A percentile compares a stretch with the other conserved stretches of the same genome.
Evolutionary conservation across 805 yeast genomes (phyloP).

Genomic region (Zygosaccharomyces gambellarensis): DNA sequence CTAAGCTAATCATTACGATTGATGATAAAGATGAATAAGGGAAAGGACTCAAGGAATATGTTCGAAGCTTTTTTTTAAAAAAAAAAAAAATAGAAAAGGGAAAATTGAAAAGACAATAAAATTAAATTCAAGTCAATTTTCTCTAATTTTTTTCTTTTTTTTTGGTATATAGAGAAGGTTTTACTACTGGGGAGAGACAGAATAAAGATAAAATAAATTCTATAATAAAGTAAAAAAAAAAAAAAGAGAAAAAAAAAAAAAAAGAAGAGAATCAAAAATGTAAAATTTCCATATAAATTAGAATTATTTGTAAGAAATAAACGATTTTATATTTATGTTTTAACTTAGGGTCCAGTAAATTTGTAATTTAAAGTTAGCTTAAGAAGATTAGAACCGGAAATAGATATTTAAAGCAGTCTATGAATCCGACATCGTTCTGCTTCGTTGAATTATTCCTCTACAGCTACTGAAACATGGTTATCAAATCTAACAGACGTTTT

Average conservation of each 20-base stretch:
- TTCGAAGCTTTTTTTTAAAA: too few relatives aligned
- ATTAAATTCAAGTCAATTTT: too few relatives aligned
- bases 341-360: not conserved
- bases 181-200: not conserved
- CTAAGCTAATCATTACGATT: not conserved
- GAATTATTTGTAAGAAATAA: slow-evolving; percentile 1
- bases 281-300: not conserved
- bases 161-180: not conserved
- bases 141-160: not conserved
- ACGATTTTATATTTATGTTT: not conserved
- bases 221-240: not conserved
- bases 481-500: slow-evolving; percentile 65
- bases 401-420: not conserved
- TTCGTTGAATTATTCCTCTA: slow-evolving; percentile 26
- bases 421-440: not conserved
- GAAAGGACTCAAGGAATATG: too few relatives aligned
- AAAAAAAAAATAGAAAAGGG: too few relatives aligned
- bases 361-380: not conserved
- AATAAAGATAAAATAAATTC: not conserved
- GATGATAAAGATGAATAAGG: too few relatives aligned
- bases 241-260: not conserved
- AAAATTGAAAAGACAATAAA: too few relatives aligned
- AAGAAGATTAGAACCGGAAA: not conserved
- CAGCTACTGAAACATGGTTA: slow-evolving; percentile 53
- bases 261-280: not conserved